phyloP scores from a whole-genome alignment of 75 land plant genomes.

The Larix kaempferi region DNA sequence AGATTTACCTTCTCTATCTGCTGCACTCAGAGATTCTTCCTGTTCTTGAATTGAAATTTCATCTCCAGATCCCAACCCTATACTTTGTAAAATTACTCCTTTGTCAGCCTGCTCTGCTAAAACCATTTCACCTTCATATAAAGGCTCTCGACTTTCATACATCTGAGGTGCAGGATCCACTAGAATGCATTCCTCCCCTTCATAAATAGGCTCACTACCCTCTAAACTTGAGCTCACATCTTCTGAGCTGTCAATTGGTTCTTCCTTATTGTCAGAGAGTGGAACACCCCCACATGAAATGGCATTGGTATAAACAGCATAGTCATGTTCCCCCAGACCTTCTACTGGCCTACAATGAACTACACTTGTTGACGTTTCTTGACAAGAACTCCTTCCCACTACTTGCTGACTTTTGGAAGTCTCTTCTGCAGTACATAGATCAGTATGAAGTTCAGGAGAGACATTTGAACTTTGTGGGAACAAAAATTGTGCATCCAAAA shows the following conservation, averaged over 20 bases:
- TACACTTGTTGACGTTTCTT: background rate
- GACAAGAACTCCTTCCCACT: background rate
- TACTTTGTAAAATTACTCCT: background rate
- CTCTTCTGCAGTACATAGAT: background rate
- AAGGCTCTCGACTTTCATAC: slow-evolving; percentile 63
- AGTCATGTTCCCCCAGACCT: slow-evolving; percentile 2
- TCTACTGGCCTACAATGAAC: background rate
- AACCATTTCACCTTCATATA: slow-evolving; percentile 86
- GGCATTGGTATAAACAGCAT: background rate
- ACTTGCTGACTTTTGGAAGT: background rate
- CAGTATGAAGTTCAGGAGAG: background rate
- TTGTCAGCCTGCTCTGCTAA: slow-evolving; percentile 67
- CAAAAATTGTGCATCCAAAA: slow-evolving; percentile 8
- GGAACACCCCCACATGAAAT: background rate
- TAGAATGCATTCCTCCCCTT: slow-evolving; percentile 78
- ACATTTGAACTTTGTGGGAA: background rate
- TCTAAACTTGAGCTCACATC: slow-evolving; percentile 36
- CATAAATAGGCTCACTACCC: slow-evolving; percentile 79
- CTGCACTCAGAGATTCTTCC: slow-evolving; percentile 13
- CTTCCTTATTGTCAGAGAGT: slow-evolving; percentile 15
- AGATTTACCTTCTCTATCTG: slow-evolving; percentile 31
- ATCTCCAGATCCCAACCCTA: background rate
- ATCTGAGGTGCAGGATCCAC: slow-evolving; percentile 32
- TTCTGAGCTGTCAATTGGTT: slow-evolving; percentile 16
- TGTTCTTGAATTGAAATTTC: slow-evolving; percentile 7